Percentiles rank a stretch among this genome's conserved stretches.
phyloP scores from a whole-genome alignment of 495 filamentous ascomycete genomes.

The Neohortaea acidophila region DNA sequence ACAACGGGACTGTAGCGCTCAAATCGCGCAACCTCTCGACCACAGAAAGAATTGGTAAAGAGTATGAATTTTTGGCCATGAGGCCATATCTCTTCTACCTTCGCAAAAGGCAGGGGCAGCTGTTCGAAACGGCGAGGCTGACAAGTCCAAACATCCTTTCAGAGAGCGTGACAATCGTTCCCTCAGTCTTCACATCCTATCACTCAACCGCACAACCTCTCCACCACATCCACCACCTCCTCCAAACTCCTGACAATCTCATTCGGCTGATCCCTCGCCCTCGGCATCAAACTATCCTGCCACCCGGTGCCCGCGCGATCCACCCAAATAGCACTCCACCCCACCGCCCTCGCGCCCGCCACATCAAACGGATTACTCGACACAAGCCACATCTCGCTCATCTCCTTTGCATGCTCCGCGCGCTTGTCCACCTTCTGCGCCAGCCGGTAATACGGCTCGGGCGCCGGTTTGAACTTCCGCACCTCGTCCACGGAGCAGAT shows the following conservation, averaged over 20 bases:
- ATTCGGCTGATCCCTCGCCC: conserved; percentile 29
- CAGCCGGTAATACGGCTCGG: conserved; percentile 47
- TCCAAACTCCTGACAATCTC: conserved; percentile 35
- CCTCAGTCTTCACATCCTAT: neutral
- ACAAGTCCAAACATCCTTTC: too few species aligned
- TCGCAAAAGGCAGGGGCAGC: too few species aligned
- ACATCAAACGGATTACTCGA: conserved; percentile 72
- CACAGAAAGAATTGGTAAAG: too few species aligned
- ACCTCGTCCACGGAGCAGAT: conserved; percentile 48
- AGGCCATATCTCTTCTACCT: too few species aligned
- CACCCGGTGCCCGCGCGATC: conserved; percentile 42
- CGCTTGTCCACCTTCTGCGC: conserved; percentile 33
- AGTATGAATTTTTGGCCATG: too few species aligned
- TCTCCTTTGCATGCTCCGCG: conserved; percentile 19
- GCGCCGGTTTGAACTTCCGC: conserved; percentile 52
- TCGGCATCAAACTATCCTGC: conserved; percentile 35
- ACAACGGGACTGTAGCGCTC: too few species aligned
- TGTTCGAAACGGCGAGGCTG: too few species aligned
- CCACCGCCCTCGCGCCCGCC: conserved; percentile 37
- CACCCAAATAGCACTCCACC: conserved; percentile 55
- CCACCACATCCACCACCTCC: conserved; percentile 30
- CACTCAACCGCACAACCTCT: conserved; percentile 5
- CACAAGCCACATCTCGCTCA: conserved; percentile 52
- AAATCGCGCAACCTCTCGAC: too few species aligned
- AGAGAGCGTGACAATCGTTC: neutral